Conservation (phyloP, 106 monocot species). For the Iris macrosiphon region DNA sequence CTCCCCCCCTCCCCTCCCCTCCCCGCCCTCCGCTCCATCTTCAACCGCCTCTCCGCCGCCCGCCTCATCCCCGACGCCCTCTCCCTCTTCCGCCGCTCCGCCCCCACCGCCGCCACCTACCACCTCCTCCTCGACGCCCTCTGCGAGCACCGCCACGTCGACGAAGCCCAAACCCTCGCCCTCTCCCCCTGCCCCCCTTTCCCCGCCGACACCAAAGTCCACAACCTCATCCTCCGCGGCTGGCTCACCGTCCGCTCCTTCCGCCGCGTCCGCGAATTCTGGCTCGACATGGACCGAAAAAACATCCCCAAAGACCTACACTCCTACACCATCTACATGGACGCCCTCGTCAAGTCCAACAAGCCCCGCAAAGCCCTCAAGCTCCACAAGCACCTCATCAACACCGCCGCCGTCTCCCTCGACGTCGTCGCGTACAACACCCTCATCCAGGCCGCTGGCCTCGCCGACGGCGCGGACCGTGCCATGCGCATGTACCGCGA, state of each 20-base stretch:
- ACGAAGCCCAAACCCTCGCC: constrained; percentile 59
- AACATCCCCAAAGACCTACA: constrained; percentile 62
- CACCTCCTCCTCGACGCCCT: constrained; percentile 68
- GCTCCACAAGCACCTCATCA: constrained; percentile 53
- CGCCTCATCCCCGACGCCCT: constrained; percentile 36
- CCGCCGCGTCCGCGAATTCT: constrained; percentile 44
- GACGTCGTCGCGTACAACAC: constrained; percentile 80
- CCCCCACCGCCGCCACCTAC: constrained; percentile 32
- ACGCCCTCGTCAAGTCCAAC: constrained; percentile 56
- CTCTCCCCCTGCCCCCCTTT: constrained; percentile 30
- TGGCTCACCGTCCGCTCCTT: constrained; percentile 66
- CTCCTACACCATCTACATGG: constrained; percentile 83
- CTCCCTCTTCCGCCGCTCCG: constrained; percentile 23
- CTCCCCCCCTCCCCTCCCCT: constrained; percentile 22
- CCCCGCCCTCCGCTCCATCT: constrained; percentile 44
- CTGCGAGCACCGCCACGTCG: constrained; percentile 57
- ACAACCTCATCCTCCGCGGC: constrained; percentile 83
- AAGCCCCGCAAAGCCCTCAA: constrained; percentile 72
- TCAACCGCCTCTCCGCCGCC: constrained; percentile 71
- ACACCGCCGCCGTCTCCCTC: constrained; percentile 23
- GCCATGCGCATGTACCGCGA: constrained; percentile 55
- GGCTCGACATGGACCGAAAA: constrained; percentile 49
- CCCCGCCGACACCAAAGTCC: constrained; percentile 48
- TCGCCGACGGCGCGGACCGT: constrained; percentile 47
- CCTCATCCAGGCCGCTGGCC: constrained; percentile 57